These are phyloP conservation scores for Podospora fimiseda DNA, from an alignment of 495 filamentous ascomycete species.

Conservation along the genomic window DNA sequence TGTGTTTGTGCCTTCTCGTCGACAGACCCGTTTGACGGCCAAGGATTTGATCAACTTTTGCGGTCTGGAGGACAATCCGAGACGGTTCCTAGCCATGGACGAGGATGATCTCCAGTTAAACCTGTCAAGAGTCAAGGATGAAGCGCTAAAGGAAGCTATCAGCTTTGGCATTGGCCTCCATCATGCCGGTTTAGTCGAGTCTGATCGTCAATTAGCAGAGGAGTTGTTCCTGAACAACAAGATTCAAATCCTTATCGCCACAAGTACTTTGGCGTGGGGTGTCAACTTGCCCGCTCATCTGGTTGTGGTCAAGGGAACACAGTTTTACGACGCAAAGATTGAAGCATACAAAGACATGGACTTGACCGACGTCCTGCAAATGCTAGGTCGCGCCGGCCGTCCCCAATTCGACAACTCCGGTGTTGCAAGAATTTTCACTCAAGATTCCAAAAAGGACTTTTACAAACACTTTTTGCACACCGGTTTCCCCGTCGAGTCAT, in stretches of 20 bases:
- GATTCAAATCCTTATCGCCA: conserved; percentile 96
- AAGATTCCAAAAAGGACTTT: conserved; percentile 98
- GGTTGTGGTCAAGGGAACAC: conserved; percentile 96
- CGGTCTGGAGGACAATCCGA: conserved; percentile 96
- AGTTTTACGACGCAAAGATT: conserved; percentile 96
- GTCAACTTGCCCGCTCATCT: conserved; percentile 97
- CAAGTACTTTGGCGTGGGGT: conserved; percentile 94
- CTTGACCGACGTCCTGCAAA: conserved; percentile 95
- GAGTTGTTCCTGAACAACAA: conserved; percentile 96
- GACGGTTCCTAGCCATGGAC: conserved; percentile 85
- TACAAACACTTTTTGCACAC: conserved; percentile 99
- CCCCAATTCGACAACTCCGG: conserved; percentile 95
- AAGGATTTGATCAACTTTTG: conserved; percentile 95
- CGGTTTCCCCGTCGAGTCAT: conserved; percentile 95
- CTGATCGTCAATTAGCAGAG: conserved; percentile 82
- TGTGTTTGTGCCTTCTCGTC: conserved; percentile 92
- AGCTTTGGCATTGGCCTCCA: conserved; percentile 96
- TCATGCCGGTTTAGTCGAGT: conserved; percentile 94
- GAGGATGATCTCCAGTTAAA: conserved; percentile 89
- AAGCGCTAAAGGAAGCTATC: conserved; percentile 81
- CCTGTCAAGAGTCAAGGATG: conserved; percentile 81
- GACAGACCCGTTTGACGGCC: conserved; percentile 91
- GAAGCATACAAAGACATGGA: conserved; percentile 99
- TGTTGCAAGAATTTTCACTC: conserved; percentile 93
- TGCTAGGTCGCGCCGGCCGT: conserved; percentile 91